Evolutionary conservation across 352 stramenopile species (phyloP).

Genomic region (Saprolegnia diclina): DNA sequence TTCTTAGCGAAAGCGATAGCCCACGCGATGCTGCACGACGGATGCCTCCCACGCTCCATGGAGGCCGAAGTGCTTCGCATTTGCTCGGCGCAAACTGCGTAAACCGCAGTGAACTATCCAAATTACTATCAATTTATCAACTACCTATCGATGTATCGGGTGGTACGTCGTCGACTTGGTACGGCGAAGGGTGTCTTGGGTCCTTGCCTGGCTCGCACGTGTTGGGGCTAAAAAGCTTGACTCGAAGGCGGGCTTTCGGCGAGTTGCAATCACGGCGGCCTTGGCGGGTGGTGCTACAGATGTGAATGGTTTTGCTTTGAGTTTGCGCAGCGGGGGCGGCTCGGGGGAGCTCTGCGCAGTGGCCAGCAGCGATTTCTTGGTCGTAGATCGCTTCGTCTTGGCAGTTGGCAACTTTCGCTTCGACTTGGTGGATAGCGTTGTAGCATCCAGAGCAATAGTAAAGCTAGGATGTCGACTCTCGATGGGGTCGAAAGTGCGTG

Average conservation of each 20-base stretch:
- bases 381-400: too few species aligned
- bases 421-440: too few species aligned
- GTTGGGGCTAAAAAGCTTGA: constrained; percentile 20
- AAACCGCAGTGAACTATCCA: background rate
- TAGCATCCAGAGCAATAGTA: too few species aligned
- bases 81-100: background rate
- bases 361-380: too few species aligned
- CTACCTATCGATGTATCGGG: background rate
- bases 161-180: background rate
- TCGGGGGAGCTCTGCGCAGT: too few species aligned
- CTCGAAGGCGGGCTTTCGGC: background rate
- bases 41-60: constrained; percentile 11
- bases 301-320: too few species aligned
- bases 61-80: constrained; percentile 18
- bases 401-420: too few species aligned
- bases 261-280: background rate
- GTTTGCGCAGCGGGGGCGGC: too few species aligned
- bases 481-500: too few species aligned
- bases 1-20: constrained; percentile 21
- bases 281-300: too few species aligned
- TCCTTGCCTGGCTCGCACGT: constrained; percentile 14
- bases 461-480: too few species aligned
- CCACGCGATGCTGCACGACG: constrained; percentile 14
- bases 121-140: background rate
- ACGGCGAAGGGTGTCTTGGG: background rate